Percentiles rank a stretch among this genome's conserved stretches.
Evolutionary conservation across 805 yeast genomes (phyloP).

Genomic region (Nakazawaea wyomingensis): DNA sequence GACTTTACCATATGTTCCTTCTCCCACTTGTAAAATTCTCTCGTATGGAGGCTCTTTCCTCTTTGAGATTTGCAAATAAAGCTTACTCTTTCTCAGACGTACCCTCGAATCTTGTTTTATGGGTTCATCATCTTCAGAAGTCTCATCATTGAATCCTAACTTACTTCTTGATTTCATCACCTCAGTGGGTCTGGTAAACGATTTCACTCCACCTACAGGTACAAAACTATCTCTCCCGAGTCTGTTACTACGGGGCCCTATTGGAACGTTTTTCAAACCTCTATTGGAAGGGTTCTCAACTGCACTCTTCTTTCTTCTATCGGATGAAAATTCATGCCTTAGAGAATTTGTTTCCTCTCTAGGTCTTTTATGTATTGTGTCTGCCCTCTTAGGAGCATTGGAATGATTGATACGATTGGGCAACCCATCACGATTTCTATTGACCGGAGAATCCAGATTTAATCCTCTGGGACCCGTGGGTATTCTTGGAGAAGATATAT

Average conservation of each 20-base stretch:
- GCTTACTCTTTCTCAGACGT: neutral
- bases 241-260: constrained; percentile 9
- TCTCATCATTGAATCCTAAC: constrained; percentile 12
- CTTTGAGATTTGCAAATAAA: constrained; percentile 5
- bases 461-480: constrained; percentile 8
- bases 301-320: neutral
- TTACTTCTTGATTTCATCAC: constrained; percentile 9
- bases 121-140: constrained; percentile 8
- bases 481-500: constrained; percentile 1
- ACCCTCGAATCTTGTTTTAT: neutral
- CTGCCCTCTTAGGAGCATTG: neutral
- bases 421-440: neutral
- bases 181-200: constrained; percentile 11
- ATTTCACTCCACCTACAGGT: neutral
- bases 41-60: constrained; percentile 46
- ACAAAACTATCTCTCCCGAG: constrained; percentile 5
- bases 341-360: constrained; percentile 9
- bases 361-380: constrained; percentile 3
- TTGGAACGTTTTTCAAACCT: constrained; percentile 9
- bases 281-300: neutral
- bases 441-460: neutral
- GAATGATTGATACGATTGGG: neutral
- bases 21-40: constrained; percentile 89
- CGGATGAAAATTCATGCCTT: constrained; percentile 2
- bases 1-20: constrained; percentile 97